These are phyloP conservation scores for Candida sp. DNA, from an alignment of 1,139 yeast species.

Conservation along the genomic window DNA sequence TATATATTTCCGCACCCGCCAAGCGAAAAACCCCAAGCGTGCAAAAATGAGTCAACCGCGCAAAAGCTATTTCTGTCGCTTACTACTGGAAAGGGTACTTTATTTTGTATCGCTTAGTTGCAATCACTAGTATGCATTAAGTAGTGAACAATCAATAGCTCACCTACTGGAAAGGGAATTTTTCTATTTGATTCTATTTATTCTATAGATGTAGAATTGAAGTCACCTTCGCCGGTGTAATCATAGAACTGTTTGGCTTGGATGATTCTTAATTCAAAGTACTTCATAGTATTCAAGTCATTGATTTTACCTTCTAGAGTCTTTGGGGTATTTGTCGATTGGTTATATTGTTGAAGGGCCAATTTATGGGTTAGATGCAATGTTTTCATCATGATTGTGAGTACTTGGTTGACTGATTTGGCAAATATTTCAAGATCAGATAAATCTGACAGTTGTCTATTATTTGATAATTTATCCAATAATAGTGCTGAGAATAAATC, in stretches of 20 bases:
- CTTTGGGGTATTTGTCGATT: conserved; percentile 6
- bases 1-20: too few species aligned
- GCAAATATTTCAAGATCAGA: conserved; percentile 12
- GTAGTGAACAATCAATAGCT: too few species aligned
- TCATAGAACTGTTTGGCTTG: conserved; percentile 29
- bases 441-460: conserved; percentile 10
- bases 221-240: conserved; percentile 20
- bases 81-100: too few species aligned
- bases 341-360: conserved; percentile 12
- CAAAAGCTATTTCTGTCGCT: too few species aligned
- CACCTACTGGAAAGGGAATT: too few species aligned
- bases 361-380: conserved; percentile 37
- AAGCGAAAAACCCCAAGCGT: too few species aligned
- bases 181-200: not conserved
- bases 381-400: conserved; percentile 47
- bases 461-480: conserved; percentile 52
- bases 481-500: conserved; percentile 83
- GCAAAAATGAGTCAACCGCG: too few species aligned
- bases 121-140: too few species aligned
- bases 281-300: conserved; percentile 34
- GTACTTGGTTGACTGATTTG: conserved; percentile 44
- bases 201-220: conserved; percentile 2
- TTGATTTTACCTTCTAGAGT: conserved; percentile 28
- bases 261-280: conserved; percentile 39
- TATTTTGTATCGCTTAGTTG: too few species aligned